A percentile compares a stretch with the other conserved stretches of the same genome.
Evolutionary conservation across 2,329 filamentous ascomycete genomes (phyloP).

Genomic region (Clonostachys rhizophaga): DNA sequence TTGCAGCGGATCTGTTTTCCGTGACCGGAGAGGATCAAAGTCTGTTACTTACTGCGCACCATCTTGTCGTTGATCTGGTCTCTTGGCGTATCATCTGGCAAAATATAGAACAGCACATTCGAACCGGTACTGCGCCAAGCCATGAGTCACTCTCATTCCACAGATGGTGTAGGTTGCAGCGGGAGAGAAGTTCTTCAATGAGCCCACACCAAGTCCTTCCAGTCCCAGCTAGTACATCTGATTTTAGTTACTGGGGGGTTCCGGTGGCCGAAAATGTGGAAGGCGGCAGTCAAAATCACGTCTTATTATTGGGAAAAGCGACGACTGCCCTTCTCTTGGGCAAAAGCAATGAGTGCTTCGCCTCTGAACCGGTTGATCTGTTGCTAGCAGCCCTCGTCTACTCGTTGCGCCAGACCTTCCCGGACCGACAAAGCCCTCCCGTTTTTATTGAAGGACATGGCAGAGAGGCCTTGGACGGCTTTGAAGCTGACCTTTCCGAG

Average conservation of each 20-base stretch:
- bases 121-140: slow-evolving; percentile 21
- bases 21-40: slow-evolving; percentile 7
- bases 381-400: slow-evolving; percentile 19
- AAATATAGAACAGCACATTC: slow-evolving; percentile 32
- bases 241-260: slow-evolving; percentile 14
- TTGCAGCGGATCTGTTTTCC: too few species aligned
- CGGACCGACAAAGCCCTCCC: slow-evolving; percentile 14
- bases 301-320: slow-evolving; percentile 4
- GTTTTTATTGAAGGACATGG: slow-evolving; percentile 28
- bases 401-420: slow-evolving; percentile 18
- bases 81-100: slow-evolving; percentile 38
- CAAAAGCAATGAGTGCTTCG: slow-evolving; percentile 11
- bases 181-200: neutral
- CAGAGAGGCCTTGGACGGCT: slow-evolving; percentile 21
- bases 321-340: slow-evolving; percentile 11
- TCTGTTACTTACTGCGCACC: slow-evolving; percentile 25
- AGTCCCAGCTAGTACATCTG: slow-evolving; percentile 7
- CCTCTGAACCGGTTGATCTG: slow-evolving; percentile 25
- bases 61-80: slow-evolving; percentile 36
- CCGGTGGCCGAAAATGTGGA: neutral
- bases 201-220: slow-evolving; percentile 1
- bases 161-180: neutral
- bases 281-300: slow-evolving; percentile 1
- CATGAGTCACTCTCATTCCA: slow-evolving; percentile 37
- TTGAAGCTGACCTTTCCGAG: slow-evolving; percentile 20